Conservation (phyloP, 2,329 filamentous ascomycete genomes). For the Orbilia ellipsospora region DNA sequence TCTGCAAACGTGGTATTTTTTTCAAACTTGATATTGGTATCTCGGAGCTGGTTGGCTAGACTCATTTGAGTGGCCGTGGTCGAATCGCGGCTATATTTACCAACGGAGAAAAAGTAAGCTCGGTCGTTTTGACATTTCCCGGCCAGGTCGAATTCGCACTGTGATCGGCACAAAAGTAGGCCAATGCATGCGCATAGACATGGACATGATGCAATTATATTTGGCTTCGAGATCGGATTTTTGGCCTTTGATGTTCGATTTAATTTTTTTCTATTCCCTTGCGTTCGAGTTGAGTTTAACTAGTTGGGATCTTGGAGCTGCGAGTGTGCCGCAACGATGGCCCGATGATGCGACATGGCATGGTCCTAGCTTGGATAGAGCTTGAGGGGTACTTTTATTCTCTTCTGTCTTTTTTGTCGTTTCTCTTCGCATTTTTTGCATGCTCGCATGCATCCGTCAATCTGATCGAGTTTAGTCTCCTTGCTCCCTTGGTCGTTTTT, state of each 20-base stretch:
- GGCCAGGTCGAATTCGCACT: constrained; percentile 1
- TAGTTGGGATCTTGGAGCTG: no score
- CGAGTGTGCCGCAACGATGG: no score
- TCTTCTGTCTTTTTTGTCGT: no score
- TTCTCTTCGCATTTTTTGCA: no score
- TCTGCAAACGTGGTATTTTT: constrained; percentile 10
- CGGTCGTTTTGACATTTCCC: constrained; percentile 8
- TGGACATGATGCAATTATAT: constrained; percentile 25
- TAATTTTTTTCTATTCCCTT: no score
- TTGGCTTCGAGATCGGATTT: constrained; percentile 15
- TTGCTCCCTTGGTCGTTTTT: constrained; percentile 6
- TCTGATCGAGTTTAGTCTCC: not conserved
- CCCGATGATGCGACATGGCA: no score
- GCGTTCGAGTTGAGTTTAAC: no score
- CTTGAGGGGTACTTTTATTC: no score
- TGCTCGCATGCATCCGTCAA: constrained; percentile 15
- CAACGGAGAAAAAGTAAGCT: not conserved
- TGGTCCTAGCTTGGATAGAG: no score
- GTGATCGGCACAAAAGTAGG: constrained; percentile 5
- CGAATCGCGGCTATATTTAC: not conserved
- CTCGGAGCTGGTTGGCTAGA: not conserved
- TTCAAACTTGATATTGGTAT: not conserved
- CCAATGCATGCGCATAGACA: constrained; percentile 28
- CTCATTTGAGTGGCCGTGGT: no score
- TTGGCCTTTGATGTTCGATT: constrained; percentile 16